Evolutionary conservation across 2,329 filamentous ascomycete genomes (phyloP).

Genomic region (Alternaria ventricosa): DNA sequence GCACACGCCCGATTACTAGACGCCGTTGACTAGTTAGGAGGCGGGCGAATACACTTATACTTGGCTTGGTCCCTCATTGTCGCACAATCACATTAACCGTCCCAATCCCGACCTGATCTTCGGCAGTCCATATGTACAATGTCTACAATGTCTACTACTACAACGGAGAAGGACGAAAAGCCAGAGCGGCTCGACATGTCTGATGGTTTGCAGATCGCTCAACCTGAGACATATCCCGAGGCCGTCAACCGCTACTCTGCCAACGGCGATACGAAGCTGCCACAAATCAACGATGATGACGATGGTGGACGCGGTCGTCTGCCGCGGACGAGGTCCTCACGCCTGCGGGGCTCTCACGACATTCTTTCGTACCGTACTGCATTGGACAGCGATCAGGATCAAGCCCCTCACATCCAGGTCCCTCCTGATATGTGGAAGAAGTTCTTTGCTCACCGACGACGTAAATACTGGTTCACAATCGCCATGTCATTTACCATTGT

Average conservation of each 20-base stretch:
- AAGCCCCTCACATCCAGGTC: background rate
- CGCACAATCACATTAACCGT: background rate
- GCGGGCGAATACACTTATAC: background rate
- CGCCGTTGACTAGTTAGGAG: background rate
- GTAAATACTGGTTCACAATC: background rate
- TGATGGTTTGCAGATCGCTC: constrained; percentile 9
- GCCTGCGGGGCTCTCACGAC: background rate
- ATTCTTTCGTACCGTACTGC: background rate
- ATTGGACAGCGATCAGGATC: background rate
- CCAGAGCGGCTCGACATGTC: background rate
- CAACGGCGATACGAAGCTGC: constrained; percentile 5
- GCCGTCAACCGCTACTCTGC: constrained; percentile 1
- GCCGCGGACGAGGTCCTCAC: background rate
- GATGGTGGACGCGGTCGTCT: background rate
- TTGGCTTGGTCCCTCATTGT: background rate
- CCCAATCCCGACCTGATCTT: background rate
- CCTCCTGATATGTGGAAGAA: constrained; percentile 4
- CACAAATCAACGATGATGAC: background rate
- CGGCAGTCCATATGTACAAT: background rate
- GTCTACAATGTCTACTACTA: background rate
- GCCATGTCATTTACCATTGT: background rate
- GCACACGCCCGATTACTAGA: background rate
- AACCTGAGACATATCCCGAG: constrained; percentile 6
- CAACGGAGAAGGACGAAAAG: background rate
- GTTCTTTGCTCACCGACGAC: constrained; percentile 2